These are phyloP conservation scores for Vaccinium vitisidaea DNA, from an alignment of 148 eudicot genomes.

Conservation along the genomic window DNA sequence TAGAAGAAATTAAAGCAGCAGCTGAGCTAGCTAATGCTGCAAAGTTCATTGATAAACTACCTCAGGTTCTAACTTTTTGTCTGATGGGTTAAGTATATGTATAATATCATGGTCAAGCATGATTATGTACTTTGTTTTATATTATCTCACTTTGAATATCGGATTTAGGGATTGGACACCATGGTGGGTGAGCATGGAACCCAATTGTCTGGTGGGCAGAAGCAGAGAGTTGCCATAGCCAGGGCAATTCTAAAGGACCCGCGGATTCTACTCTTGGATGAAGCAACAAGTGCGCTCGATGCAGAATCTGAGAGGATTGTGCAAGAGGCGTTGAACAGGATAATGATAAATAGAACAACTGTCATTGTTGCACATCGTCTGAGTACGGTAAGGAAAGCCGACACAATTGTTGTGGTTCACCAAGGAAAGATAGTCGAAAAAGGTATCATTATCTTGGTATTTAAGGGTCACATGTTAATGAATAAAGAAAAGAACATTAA, in stretches of 20 bases:
- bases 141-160: background rate
- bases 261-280: slow-evolving; percentile 71
- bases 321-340: slow-evolving; percentile 76
- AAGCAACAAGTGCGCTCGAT: slow-evolving; percentile 94
- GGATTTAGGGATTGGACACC: slow-evolving; percentile 69
- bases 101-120: background rate
- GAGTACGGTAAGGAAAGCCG: slow-evolving; percentile 75
- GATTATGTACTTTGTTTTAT: background rate
- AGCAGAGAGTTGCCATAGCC: slow-evolving; percentile 88
- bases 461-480: too few relatives aligned
- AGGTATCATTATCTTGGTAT: slow-evolving; percentile 40
- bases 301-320: slow-evolving; percentile 81
- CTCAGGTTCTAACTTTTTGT: slow-evolving; percentile 38
- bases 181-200: slow-evolving; percentile 89
- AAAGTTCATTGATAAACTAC: slow-evolving; percentile 61
- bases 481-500: too few relatives aligned
- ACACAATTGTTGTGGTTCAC: slow-evolving; percentile 74
- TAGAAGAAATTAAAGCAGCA: slow-evolving; percentile 56
- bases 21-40: slow-evolving; percentile 72
- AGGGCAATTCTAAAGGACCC: slow-evolving; percentile 85
- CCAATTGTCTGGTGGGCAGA: slow-evolving; percentile 88
- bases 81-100: background rate
- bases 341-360: slow-evolving; percentile 79
- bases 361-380: slow-evolving; percentile 82
- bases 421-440: slow-evolving; percentile 76